Evolutionary conservation across 2,329 filamentous ascomycete species (phyloP).

Genomic region (Beauveria rudraprayagi): DNA sequence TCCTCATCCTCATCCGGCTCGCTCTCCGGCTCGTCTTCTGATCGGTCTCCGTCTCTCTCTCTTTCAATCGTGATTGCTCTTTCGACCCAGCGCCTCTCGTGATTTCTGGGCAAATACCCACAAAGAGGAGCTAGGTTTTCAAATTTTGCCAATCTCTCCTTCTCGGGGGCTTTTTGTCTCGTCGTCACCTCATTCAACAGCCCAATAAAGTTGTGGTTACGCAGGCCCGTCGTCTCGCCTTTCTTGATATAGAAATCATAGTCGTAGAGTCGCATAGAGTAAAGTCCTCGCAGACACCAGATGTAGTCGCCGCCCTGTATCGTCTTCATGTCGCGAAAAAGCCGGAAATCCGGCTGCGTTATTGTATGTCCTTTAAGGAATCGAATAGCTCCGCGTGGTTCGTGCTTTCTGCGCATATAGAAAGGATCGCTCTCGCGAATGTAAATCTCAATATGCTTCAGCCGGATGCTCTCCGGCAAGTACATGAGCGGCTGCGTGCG

Average conservation of each 20-base stretch:
- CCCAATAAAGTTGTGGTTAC: conserved; percentile 23
- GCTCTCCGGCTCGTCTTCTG: background rate
- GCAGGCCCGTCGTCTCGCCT: conserved; percentile 12
- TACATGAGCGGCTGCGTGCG: conserved; percentile 29
- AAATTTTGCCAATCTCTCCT: conserved; percentile 14
- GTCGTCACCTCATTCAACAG: conserved; percentile 20
- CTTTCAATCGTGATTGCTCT: background rate
- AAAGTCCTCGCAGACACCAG: conserved; percentile 34
- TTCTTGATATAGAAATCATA: conserved; percentile 19
- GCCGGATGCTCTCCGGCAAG: conserved; percentile 28
- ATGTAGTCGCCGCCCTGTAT: conserved; percentile 39
- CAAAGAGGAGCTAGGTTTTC: conserved; percentile 18
- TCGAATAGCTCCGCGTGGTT: conserved; percentile 18
- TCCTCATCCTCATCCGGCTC: background rate
- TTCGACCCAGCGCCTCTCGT: background rate
- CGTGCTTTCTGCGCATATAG: conserved; percentile 30
- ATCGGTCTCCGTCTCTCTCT: background rate
- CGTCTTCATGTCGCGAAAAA: conserved; percentile 28
- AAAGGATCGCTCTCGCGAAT: conserved; percentile 27
- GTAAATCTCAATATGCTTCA: conserved; percentile 33
- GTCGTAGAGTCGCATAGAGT: conserved; percentile 34
- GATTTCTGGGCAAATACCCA: fast-evolving
- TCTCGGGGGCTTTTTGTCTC: conserved; percentile 12
- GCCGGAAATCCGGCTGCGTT: conserved; percentile 32
- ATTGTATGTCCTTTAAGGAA: conserved; percentile 23